These are phyloP conservation scores for Conringia planisiliqua DNA, from an alignment of 345 rosid species.

Conservation along the genomic window DNA sequence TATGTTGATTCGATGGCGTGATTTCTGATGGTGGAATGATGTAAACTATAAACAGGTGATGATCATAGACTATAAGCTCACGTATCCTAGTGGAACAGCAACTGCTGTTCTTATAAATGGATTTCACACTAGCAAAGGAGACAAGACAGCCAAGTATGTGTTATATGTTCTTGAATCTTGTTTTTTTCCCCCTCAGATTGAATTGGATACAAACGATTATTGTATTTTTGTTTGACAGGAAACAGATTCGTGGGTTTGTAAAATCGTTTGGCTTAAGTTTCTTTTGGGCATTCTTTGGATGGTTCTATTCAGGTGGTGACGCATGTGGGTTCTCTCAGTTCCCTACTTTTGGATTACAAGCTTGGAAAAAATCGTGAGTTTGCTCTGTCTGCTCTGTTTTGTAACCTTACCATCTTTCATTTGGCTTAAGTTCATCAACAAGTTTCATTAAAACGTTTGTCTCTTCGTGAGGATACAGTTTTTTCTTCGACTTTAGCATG, in stretches of 20 bases:
- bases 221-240: conserved; percentile 35
- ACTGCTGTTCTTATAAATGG: conserved; percentile 88
- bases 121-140: conserved; percentile 77
- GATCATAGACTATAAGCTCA: conserved; percentile 77
- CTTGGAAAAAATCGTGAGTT: conserved; percentile 75
- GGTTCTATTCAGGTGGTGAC: conserved; percentile 76
- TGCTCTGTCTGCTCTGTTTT: conserved; percentile 13
- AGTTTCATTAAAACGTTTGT: conserved; percentile 5
- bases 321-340: conserved; percentile 71
- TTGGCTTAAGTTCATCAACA: not conserved
- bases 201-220: not conserved
- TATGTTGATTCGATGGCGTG: not conserved
- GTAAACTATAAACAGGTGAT: conserved; percentile 51
- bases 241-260: conserved; percentile 69
- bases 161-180: conserved; percentile 9
- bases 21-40: not conserved
- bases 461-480: conserved; percentile 48
- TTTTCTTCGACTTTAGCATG: conserved; percentile 86
- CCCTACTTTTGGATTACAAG: conserved; percentile 76
- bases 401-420: not conserved
- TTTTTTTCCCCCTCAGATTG: not conserved
- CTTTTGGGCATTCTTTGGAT: conserved; percentile 82
- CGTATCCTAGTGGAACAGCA: conserved; percentile 93
- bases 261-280: conserved; percentile 68
- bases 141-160: conserved; percentile 65